Evolutionary conservation across 148 eudicot species (phyloP).

Genomic region (Rhododendron molle): DNA sequence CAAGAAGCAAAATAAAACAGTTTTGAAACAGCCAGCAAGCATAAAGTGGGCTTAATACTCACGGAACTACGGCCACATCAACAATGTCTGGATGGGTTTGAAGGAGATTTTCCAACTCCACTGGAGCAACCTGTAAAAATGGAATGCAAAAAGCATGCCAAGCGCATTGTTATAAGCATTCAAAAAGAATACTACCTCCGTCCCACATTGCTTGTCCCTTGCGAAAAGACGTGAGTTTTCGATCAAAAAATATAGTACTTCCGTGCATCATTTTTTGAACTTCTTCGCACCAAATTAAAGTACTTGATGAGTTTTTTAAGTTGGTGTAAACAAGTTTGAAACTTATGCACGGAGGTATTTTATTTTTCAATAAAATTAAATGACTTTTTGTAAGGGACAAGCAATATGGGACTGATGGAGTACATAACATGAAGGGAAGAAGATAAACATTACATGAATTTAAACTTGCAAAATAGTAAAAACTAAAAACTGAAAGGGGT

Average conservation of each 20-base stretch:
- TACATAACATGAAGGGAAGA: neutral
- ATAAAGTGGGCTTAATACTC: neutral
- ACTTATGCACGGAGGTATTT: no score
- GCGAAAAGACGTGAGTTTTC: no score
- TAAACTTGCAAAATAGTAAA: neutral
- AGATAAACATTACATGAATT: neutral
- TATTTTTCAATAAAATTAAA: no score
- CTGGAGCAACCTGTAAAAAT: conserved; percentile 12
- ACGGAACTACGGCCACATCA: conserved; percentile 12
- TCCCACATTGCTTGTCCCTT: no score
- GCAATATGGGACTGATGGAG: no score
- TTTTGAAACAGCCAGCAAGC: neutral
- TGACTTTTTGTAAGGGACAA: no score
- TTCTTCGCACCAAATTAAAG: no score
- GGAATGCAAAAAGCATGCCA: neutral
- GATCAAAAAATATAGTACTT: no score
- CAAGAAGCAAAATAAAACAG: neutral
- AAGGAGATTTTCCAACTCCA: conserved; percentile 15
- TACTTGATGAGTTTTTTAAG: no score
- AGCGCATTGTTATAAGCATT: neutral
- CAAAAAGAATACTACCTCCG: neutral
- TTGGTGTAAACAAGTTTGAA: no score
- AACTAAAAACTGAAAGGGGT: neutral
- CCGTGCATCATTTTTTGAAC: no score
- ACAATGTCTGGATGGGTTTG: conserved; percentile 7